phyloP scores from a whole-genome alignment of 345 rosid genomes.

The Heritiera fomes region DNA sequence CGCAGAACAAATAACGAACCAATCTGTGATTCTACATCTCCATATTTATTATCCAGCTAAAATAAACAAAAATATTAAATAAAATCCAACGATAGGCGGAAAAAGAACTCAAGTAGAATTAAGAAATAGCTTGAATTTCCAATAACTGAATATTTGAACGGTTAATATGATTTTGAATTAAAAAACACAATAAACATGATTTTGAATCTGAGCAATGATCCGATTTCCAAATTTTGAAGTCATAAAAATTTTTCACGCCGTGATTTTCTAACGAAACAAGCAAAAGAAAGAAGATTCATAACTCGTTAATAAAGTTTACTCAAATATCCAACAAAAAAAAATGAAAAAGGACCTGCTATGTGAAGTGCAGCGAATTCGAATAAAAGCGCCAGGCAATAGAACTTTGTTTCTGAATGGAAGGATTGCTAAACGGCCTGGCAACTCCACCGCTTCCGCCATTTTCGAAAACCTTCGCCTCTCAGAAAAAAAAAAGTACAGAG shows the following conservation, averaged over 20 bases:
- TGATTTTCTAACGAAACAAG: conserved; percentile 7
- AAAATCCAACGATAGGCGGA: not conserved
- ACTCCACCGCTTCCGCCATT: conserved; percentile 95
- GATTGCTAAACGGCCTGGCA: conserved; percentile 86
- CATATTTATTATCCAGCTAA: conserved; percentile 5
- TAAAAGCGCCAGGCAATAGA: conserved; percentile 95
- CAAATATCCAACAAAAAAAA: not conserved
- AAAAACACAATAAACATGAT: not conserved
- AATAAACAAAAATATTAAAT: not conserved
- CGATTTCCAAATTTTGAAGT: not conserved
- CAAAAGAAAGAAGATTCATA: conserved; percentile 13
- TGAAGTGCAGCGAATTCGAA: conserved; percentile 98
- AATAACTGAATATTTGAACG: not conserved
- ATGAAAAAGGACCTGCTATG: conserved; percentile 59
- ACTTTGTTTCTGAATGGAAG: conserved; percentile 98
- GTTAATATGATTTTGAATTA: not conserved
- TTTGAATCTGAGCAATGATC: not conserved
- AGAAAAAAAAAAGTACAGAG: not conserved
- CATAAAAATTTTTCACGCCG: not conserved
- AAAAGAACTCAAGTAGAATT: not conserved
- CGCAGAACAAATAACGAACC: conserved; percentile 20
- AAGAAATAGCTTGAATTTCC: not conserved
- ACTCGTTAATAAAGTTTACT: not conserved
- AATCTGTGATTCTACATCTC: conserved; percentile 5
- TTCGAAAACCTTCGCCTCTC: not conserved